Conservation (phyloP, 2,329 filamentous ascomycete genomes). For the Alternaria viburni region DNA sequence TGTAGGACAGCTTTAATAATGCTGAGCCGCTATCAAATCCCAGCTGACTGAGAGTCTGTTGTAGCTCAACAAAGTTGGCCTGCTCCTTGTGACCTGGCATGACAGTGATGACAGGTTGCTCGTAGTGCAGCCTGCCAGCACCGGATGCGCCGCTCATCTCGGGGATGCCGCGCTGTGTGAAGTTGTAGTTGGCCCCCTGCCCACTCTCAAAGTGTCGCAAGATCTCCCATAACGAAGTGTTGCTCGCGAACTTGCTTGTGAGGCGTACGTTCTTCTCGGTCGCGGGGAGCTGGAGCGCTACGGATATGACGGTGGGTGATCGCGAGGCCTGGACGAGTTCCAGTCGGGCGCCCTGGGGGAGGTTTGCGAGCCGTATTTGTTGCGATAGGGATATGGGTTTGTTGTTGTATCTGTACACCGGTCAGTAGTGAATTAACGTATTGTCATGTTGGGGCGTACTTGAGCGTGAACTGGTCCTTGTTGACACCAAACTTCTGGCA, state of each 20-base stretch:
- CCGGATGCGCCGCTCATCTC: constrained; percentile 63
- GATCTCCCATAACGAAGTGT: constrained; percentile 87
- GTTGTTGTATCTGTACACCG: constrained; percentile 63
- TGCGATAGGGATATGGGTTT: constrained; percentile 85
- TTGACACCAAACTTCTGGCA: constrained; percentile 80
- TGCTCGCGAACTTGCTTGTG: constrained; percentile 85
- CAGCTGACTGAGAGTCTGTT: constrained; percentile 86
- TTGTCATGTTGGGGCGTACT: constrained; percentile 59
- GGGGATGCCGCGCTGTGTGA: constrained; percentile 83
- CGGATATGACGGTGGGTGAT: constrained; percentile 82
- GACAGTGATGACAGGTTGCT: constrained; percentile 83
- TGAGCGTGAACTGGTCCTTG: constrained; percentile 77
- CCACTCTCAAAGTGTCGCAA: constrained; percentile 85
- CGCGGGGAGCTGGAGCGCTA: constrained; percentile 81
- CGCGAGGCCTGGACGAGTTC: constrained; percentile 88
- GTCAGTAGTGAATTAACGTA: background rate
- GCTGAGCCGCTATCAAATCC: constrained; percentile 86
- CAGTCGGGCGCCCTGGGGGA: constrained; percentile 85
- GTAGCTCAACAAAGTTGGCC: constrained; percentile 77
- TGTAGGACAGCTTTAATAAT: constrained; percentile 78
- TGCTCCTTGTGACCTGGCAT: constrained; percentile 75
- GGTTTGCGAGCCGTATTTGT: constrained; percentile 81
- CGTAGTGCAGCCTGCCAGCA: constrained; percentile 80
- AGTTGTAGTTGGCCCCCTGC: constrained; percentile 63
- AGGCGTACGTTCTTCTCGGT: constrained; percentile 64